phyloP scores from a whole-genome alignment of 2,329 filamentous ascomycete genomes.

The Fusarium azukiicola region DNA sequence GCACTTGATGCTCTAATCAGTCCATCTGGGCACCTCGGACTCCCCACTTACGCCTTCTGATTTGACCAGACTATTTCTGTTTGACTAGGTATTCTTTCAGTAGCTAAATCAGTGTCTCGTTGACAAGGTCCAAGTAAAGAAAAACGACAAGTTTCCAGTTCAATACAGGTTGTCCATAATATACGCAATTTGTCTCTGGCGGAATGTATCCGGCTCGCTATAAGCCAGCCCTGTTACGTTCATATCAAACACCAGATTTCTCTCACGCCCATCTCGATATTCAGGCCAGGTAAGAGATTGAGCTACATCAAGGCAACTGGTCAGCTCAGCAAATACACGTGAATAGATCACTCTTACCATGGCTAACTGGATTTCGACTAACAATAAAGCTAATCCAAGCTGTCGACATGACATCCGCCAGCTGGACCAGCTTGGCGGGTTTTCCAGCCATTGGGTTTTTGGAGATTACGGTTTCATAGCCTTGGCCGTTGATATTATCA shows the following conservation, averaged over 20 bases:
- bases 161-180: background rate
- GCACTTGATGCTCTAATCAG: too few species aligned
- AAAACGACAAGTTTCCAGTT: background rate
- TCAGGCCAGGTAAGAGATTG: background rate
- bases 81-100: background rate
- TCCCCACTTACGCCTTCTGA: background rate
- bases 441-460: slow-evolving; percentile 22
- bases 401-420: slow-evolving; percentile 20
- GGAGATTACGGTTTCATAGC: slow-evolving; percentile 4
- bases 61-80: background rate
- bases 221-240: background rate
- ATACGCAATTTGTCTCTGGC: background rate
- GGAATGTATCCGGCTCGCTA: background rate
- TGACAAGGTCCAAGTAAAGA: background rate
- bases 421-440: slow-evolving; percentile 10
- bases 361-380: slow-evolving; percentile 1
- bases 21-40: too few species aligned
- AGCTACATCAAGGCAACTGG: background rate
- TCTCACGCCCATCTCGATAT: background rate
- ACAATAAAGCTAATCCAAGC: slow-evolving; percentile 23
- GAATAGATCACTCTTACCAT: background rate
- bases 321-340: background rate
- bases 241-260: background rate
- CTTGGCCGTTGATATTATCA: slow-evolving; percentile 10
- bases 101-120: background rate